Conservation (phyloP, 495 filamentous ascomycete genomes). For the Penicillium chermesinum region DNA sequence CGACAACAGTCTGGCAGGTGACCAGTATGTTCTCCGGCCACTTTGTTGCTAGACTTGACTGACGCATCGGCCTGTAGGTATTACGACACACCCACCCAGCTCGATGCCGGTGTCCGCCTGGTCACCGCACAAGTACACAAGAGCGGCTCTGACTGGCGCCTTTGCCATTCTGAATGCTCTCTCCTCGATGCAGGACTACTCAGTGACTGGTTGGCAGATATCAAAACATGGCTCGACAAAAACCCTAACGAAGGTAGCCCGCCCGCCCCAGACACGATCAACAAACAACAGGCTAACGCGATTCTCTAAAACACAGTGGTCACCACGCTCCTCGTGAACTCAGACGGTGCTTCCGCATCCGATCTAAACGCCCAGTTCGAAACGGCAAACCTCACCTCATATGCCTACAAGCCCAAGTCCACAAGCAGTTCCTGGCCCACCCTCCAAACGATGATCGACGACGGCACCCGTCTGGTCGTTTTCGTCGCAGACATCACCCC, state of each 20-base stretch:
- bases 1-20: constrained; percentile 52
- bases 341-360: constrained; percentile 50
- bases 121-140: constrained; percentile 69
- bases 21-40: constrained; percentile 49
- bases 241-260: constrained; percentile 59
- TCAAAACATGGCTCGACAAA: constrained; percentile 63
- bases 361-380: constrained; percentile 54
- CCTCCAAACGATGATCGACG: constrained; percentile 57
- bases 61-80: constrained; percentile 30
- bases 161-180: constrained; percentile 63
- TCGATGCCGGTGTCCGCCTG: constrained; percentile 65
- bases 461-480: constrained; percentile 58
- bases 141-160: constrained; percentile 47
- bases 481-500: constrained; percentile 55
- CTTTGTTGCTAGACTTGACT: not conserved
- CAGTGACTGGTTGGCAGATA: constrained; percentile 53
- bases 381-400: constrained; percentile 52
- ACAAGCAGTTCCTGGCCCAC: constrained; percentile 61
- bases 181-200: constrained; percentile 64
- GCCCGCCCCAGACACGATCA: not conserved
- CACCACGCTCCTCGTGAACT: constrained; percentile 70
- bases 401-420: constrained; percentile 54
- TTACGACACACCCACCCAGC: constrained; percentile 65
- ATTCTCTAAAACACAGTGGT: constrained; percentile 48
- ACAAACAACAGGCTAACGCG: not conserved